phyloP scores from a whole-genome alignment of 2,329 filamentous ascomycete species.

The Sclerotinia glacialis region DNA sequence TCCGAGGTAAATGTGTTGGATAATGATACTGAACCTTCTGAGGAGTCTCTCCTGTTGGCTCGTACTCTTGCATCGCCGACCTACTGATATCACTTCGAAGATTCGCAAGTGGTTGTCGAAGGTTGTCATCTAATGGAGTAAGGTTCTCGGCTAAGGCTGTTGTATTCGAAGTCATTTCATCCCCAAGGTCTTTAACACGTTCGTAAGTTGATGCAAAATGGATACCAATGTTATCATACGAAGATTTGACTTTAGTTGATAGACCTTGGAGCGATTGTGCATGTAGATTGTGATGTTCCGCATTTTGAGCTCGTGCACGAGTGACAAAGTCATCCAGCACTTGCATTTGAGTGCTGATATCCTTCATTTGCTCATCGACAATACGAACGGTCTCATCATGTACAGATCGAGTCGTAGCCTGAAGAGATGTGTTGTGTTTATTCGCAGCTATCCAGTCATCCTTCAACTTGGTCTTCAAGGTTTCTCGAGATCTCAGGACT shows the following conservation, averaged over 20 bases:
- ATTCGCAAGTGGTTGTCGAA: slow-evolving; percentile 67
- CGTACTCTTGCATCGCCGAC: slow-evolving; percentile 72
- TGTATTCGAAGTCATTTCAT: slow-evolving; percentile 63
- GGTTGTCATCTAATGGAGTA: slow-evolving; percentile 55
- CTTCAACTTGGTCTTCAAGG: slow-evolving; percentile 76
- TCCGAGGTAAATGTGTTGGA: slow-evolving; percentile 74
- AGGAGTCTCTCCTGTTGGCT: slow-evolving; percentile 81
- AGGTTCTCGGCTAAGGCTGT: slow-evolving; percentile 58
- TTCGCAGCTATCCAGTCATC: slow-evolving; percentile 80
- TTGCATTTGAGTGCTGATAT: slow-evolving; percentile 84
- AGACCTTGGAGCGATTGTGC: slow-evolving; percentile 63
- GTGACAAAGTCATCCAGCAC: slow-evolving; percentile 88
- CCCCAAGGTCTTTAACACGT: slow-evolving; percentile 65
- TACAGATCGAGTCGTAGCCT: slow-evolving; percentile 78
- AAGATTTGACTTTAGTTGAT: slow-evolving; percentile 65
- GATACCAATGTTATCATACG: slow-evolving; percentile 66
- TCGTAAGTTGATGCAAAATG: slow-evolving; percentile 68
- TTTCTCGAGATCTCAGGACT: slow-evolving; percentile 70
- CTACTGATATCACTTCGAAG: slow-evolving; percentile 67
- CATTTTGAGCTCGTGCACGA: slow-evolving; percentile 77
- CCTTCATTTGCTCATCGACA: slow-evolving; percentile 82
- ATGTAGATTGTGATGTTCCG: slow-evolving; percentile 70
- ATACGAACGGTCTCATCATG: slow-evolving; percentile 88
- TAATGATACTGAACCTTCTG: slow-evolving; percentile 79
- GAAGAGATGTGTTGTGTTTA: slow-evolving; percentile 78